Evolutionary conservation across 495 filamentous ascomycete species (phyloP).

Genomic region (Penicillium lividum): DNA sequence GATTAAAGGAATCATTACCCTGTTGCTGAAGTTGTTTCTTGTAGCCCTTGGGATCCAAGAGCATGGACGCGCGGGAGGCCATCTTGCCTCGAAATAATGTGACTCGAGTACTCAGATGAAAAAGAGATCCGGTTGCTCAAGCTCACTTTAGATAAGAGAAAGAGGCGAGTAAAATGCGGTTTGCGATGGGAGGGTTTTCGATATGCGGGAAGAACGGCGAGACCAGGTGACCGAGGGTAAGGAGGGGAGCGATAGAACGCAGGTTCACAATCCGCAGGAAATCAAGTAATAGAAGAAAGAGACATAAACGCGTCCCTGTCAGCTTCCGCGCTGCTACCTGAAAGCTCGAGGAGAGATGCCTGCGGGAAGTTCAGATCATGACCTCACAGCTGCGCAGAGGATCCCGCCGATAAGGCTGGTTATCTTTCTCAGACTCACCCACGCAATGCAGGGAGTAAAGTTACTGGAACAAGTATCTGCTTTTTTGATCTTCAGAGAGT

Average conservation of each 20-base stretch:
- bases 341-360: background rate
- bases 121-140: background rate
- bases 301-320: slow-evolving; percentile 4
- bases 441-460: background rate
- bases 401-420: slow-evolving; percentile 30
- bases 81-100: slow-evolving; percentile 23
- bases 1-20: slow-evolving; percentile 31
- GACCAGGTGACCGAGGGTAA: background rate
- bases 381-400: slow-evolving; percentile 28
- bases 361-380: slow-evolving; percentile 13
- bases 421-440: background rate
- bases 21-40: slow-evolving; percentile 34
- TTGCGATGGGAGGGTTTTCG: background rate
- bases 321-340: background rate
- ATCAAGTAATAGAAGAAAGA: slow-evolving; percentile 7
- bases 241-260: background rate
- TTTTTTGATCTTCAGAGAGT: background rate
- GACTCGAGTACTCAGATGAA: background rate
- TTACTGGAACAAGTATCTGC: background rate
- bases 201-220: background rate
- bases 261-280: background rate
- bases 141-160: background rate
- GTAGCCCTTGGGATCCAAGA: slow-evolving; percentile 43
- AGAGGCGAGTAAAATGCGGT: background rate
- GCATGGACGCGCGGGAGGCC: slow-evolving; percentile 47